These are phyloP conservation scores for Auriscalpium microsporum DNA, from an alignment of 768 basidiomycete species.

Conservation along the genomic window DNA sequence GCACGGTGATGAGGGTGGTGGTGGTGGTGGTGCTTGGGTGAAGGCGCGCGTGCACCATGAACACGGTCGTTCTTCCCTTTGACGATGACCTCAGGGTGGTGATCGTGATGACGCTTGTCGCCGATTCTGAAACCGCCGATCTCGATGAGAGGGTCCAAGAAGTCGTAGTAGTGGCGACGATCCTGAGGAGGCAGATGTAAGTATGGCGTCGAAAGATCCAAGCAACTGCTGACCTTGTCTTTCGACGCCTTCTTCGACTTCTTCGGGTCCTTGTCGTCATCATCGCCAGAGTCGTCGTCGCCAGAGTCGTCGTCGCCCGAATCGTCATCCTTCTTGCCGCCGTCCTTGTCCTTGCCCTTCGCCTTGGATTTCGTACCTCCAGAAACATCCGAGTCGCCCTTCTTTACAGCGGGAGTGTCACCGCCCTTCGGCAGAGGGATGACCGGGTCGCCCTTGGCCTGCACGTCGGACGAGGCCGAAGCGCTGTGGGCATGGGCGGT, in stretches of 20 bases:
- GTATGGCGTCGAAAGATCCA: background rate
- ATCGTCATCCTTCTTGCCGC: background rate
- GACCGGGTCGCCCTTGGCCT: background rate
- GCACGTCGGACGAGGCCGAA: background rate
- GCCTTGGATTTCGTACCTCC: background rate
- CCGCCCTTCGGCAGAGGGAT: constrained; percentile 2
- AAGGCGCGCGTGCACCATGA: background rate
- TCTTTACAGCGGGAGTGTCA: background rate
- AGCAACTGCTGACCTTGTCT: background rate
- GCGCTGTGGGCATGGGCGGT: background rate
- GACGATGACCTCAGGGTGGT: constrained; percentile 15
- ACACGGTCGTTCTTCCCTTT: constrained; percentile 20
- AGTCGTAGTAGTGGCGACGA: constrained; percentile 14
- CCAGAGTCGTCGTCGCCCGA: background rate
- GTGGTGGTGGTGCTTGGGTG: constrained; percentile 2
- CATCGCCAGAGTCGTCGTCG: background rate
- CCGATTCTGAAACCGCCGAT: constrained; percentile 15
- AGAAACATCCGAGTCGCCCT: background rate
- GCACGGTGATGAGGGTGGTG: constrained; percentile 1
- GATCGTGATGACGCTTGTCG: constrained; percentile 8
- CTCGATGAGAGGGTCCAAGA: constrained; percentile 13
- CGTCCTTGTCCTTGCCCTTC: background rate
- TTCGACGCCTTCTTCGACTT: constrained; percentile 2
- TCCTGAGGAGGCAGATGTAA: background rate
- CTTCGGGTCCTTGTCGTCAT: background rate